Conservation (phyloP, 257 asterid species). For the Anisodus acutangulus region DNA sequence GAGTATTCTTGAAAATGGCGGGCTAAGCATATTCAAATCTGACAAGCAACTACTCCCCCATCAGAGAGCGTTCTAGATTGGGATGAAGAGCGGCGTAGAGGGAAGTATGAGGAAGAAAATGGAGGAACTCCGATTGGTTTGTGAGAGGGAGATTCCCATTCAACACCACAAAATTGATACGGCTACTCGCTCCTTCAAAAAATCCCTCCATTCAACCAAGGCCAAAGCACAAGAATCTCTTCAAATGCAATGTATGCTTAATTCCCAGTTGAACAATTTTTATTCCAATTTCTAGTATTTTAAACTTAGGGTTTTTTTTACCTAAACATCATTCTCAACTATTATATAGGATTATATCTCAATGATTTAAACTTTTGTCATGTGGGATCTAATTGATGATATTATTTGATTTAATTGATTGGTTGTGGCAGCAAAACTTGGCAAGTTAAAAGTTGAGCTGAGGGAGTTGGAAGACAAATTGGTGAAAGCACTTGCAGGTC, state of each 20-base stretch:
- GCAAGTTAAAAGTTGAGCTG: constrained; percentile 62
- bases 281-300: constrained; percentile 32
- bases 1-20: constrained; percentile 41
- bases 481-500: constrained; percentile 89
- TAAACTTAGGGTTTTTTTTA: constrained; percentile 3
- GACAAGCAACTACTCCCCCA: background rate
- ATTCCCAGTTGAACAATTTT: background rate
- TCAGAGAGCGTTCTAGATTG: background rate
- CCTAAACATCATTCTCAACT: background rate
- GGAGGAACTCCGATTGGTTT: constrained; percentile 62
- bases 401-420: constrained; percentile 22
- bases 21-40: constrained; percentile 39
- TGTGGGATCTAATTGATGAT: constrained; percentile 10
- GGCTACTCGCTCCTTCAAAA: constrained; percentile 32
- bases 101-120: constrained; percentile 34
- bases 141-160: constrained; percentile 70
- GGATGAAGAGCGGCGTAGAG: constrained; percentile 55
- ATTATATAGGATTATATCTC: background rate
- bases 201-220: constrained; percentile 49
- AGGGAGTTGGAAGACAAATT: constrained; percentile 73
- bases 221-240: constrained; percentile 57
- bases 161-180: constrained; percentile 66
- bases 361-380: background rate
- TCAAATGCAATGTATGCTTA: constrained; percentile 30
- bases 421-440: constrained; percentile 57